Evolutionary conservation across 306 rosid species (phyloP).

Genomic region (Aeschynomene evenia): DNA sequence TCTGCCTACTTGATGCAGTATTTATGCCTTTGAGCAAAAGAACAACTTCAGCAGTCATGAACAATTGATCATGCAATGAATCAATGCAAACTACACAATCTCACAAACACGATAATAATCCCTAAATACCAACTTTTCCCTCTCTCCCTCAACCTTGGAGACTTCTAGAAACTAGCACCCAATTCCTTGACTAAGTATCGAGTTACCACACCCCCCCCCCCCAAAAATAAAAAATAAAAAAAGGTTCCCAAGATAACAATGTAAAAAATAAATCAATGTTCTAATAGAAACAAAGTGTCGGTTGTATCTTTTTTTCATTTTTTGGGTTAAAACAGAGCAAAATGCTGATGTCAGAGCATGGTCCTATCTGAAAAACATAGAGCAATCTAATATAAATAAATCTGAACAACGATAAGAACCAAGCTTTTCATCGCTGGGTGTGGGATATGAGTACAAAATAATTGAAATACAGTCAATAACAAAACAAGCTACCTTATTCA

Average conservation of each 20-base stretch:
- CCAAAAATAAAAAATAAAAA: too few relatives aligned
- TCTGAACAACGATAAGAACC: neutral
- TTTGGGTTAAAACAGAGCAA: neutral
- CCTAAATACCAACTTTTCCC: conserved; percentile 8
- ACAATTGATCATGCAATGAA: neutral
- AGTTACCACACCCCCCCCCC: neutral
- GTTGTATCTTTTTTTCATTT: neutral
- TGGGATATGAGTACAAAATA: neutral
- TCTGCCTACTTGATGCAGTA: neutral
- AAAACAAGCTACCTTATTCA: conserved; percentile 66
- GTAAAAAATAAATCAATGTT: neutral
- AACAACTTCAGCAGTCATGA: neutral
- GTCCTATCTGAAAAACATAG: neutral
- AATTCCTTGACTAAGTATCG: neutral
- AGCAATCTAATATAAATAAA: neutral
- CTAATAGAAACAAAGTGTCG: neutral
- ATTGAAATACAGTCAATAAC: neutral
- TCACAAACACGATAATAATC: conserved; percentile 4
- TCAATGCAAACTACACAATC: conserved; percentile 20
- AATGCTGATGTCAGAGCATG: neutral
- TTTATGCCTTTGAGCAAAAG: conserved; percentile 15
- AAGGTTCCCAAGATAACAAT: neutral
- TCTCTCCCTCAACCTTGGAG: neutral
- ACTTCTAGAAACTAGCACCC: conserved; percentile 16
- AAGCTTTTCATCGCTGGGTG: neutral